Conservation (phyloP, 2,329 filamentous ascomycete genomes). For the Rachicladosporium sp. region DNA sequence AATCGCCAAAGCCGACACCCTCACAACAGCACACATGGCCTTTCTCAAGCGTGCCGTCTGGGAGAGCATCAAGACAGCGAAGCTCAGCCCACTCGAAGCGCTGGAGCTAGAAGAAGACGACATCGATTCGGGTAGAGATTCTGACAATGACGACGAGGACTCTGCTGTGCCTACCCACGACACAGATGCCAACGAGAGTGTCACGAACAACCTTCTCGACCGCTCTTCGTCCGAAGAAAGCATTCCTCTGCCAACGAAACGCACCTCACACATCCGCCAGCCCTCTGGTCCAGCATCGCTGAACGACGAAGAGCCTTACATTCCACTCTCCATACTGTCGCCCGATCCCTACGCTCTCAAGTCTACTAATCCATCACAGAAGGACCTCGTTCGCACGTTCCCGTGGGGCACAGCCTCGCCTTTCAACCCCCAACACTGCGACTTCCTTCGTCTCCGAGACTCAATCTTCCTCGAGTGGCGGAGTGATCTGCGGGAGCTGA, state of each 20-base stretch:
- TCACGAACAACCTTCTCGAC: conserved; percentile 23
- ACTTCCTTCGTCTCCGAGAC: conserved; percentile 83
- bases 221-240: conserved; percentile 20
- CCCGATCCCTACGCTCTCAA: conserved; percentile 80
- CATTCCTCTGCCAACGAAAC: conserved; percentile 17
- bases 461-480: conserved; percentile 91
- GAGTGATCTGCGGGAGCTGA: conserved; percentile 76
- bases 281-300: conserved; percentile 27
- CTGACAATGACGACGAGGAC: conserved; percentile 41
- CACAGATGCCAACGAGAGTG: conserved; percentile 29
- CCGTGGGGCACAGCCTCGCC: conserved; percentile 96
- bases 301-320: conserved; percentile 45
- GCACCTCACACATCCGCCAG: conserved; percentile 25
- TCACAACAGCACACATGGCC: conserved; percentile 89
- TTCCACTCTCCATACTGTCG: conserved; percentile 87
- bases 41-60: conserved; percentile 84
- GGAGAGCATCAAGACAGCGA: conserved; percentile 72
- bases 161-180: conserved; percentile 12
- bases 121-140: conserved; percentile 34
- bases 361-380: conserved; percentile 70
- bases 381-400: conserved; percentile 55
- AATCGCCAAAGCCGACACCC: conserved; percentile 91
- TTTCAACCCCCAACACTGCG: conserved; percentile 81
- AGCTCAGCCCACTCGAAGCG: conserved; percentile 77
- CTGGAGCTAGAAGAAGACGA: conserved; percentile 71